Base-by-base conservation (phyloP, 2,329 filamentous ascomycete species). In the Aureobasidium pullulans region DNA sequence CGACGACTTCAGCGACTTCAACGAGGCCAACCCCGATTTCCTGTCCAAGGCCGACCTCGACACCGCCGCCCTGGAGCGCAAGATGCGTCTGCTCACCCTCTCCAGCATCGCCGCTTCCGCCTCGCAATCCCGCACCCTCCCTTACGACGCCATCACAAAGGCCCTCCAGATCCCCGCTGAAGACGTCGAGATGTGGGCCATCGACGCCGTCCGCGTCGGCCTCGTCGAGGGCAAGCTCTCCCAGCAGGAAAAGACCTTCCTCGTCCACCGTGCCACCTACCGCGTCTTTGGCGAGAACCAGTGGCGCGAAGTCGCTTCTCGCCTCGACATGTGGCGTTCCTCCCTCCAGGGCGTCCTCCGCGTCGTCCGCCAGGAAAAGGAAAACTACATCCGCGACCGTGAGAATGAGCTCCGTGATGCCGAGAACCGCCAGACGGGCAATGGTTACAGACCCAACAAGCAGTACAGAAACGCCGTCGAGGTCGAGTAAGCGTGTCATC, bases 151-250 rank as follows among this genome's bases (percentile, higher is more conserved):
- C 70, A 96, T 99, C 71, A 84, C 88, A 65, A 87, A 87, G 71
- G 88, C 90, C 6, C 84, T 99, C 48, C 88, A 94, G 75, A 86
- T 99, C 59, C 85, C 90, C 47, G 71, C 78, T 48, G 86, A 89
- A 64, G 90, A 97, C 64, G 90, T 97, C 43, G 94, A 99, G 81
- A 88, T 93, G 82, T 99, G 94, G 94, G 90, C 95, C 66, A 99
- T 99, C 70, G 94, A 99, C 73, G 92, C 95, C 66, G 96, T 99
- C 76, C 90, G 94, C 66, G 90, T 92, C 49, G 91, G 92, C 36
- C 85, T 99, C 39, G 90, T 99, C 56, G 94, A 99, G 79, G 94
- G 94, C 72, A 96, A 96, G 78, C 85, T 99, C 66, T 94, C 89
- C 61, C 94, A 99, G 79, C 83, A 93, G 72, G 91, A 90, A 73